Conservation (phyloP, 352 stramenopile species). For the Thraustochytrium sp. region DNA sequence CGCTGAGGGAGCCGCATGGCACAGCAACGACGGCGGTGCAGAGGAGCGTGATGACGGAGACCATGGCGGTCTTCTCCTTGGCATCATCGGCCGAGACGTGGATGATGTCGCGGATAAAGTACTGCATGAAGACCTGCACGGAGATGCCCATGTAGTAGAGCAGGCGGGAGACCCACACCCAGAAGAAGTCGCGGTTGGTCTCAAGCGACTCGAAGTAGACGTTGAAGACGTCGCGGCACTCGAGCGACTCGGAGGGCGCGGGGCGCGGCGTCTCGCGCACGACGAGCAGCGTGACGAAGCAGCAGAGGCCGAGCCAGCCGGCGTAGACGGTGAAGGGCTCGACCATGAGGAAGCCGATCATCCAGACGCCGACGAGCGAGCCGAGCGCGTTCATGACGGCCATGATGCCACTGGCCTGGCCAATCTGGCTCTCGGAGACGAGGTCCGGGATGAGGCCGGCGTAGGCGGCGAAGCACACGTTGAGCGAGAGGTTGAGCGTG, state of each 20-base stretch:
- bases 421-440: conserved; percentile 16
- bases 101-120: conserved; percentile 44
- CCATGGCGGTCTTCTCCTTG: neutral
- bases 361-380: conserved; percentile 36
- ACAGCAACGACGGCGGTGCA: conserved; percentile 28
- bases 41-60: conserved; percentile 1
- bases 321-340: conserved; percentile 41
- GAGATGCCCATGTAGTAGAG: conserved; percentile 47
- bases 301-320: neutral
- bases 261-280: neutral
- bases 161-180: conserved; percentile 15
- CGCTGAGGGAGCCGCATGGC: conserved; percentile 27
- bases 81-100: conserved; percentile 1
- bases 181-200: conserved; percentile 35
- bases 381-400: conserved; percentile 26
- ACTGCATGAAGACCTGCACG: conserved; percentile 44
- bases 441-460: conserved; percentile 41
- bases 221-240: neutral
- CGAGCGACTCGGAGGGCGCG: neutral
- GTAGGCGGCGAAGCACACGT: conserved; percentile 39
- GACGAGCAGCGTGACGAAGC: conserved; percentile 1
- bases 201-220: conserved; percentile 41
- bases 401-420: conserved; percentile 27
- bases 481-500: conserved; percentile 35
- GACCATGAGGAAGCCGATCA: conserved; percentile 29